phyloP scores from a whole-genome alignment of 169 alveolate species.

The Amoebophrya sp. region DNA sequence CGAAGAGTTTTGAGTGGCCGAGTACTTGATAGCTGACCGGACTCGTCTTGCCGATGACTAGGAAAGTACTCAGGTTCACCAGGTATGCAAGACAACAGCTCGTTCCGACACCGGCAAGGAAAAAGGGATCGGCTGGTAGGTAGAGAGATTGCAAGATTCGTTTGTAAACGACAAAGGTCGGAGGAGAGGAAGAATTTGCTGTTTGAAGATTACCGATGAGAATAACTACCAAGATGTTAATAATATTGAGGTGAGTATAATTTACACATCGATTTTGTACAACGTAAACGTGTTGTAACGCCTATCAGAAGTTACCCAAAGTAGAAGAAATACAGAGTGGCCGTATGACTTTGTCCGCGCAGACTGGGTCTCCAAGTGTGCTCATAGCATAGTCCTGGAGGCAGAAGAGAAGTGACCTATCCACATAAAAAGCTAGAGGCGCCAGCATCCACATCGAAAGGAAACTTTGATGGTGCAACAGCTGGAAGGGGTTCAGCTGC shows the following conservation, averaged over 20 bases:
- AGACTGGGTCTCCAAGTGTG: not conserved
- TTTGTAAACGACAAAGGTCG: too few species aligned
- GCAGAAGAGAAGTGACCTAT: not conserved
- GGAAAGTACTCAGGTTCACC: constrained; percentile 36
- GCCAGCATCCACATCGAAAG: constrained; percentile 27
- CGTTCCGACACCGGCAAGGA: not conserved
- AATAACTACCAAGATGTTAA: too few species aligned
- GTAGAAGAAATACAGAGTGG: not conserved
- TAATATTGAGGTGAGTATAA: too few species aligned
- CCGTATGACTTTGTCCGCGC: not conserved
- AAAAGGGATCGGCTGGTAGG: not conserved
- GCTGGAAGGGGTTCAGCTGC: constrained; percentile 33
- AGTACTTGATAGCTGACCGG: constrained; percentile 34
- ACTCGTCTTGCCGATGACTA: constrained; percentile 38
- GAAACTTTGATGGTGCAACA: constrained; percentile 25
- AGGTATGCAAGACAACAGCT: constrained; percentile 29
- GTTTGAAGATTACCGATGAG: too few species aligned
- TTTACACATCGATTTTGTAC: too few species aligned
- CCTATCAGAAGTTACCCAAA: too few species aligned
- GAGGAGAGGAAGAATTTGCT: too few species aligned
- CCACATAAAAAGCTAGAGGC: not conserved
- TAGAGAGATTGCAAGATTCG: not conserved
- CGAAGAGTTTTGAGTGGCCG: constrained; percentile 31
- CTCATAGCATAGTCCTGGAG: not conserved
- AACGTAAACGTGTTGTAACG: too few species aligned